Evolutionary conservation across 495 filamentous ascomycete genomes (phyloP).

Genomic region (Penicillium bialowiezense): DNA sequence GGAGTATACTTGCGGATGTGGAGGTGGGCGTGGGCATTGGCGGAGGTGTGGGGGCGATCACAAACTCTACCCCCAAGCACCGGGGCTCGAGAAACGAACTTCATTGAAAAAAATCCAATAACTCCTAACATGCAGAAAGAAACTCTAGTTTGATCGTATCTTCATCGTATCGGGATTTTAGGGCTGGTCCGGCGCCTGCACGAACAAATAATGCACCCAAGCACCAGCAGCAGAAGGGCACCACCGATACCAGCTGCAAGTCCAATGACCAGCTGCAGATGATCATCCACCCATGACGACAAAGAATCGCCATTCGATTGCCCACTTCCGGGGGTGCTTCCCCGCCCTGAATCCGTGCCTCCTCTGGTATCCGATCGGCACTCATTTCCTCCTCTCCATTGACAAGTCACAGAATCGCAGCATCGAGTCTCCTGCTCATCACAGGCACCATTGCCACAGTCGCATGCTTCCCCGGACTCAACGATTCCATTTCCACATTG

Average conservation of each 20-base stretch:
- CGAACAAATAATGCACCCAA: conserved; percentile 51
- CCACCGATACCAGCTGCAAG: conserved; percentile 60
- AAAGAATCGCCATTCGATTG: neutral
- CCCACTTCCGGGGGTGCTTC: neutral
- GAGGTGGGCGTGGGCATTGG: conserved; percentile 17
- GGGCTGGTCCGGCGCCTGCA: conserved; percentile 21
- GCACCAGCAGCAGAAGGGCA: conserved; percentile 54
- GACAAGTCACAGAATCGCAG: conserved; percentile 83
- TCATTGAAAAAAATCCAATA: too few species aligned
- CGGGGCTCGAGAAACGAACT: too few species aligned
- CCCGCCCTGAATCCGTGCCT: neutral
- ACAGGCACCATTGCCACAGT: conserved; percentile 75
- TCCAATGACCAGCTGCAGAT: conserved; percentile 66
- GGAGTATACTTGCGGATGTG: conserved; percentile 7
- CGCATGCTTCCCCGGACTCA: conserved; percentile 87
- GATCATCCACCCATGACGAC: conserved; percentile 56
- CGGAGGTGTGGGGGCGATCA: conserved; percentile 20
- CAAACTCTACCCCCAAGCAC: neutral
- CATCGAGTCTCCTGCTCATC: conserved; percentile 56
- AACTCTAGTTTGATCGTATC: too few species aligned
- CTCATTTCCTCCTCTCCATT: conserved; percentile 64
- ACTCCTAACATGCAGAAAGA: too few species aligned
- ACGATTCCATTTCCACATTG: conserved; percentile 93
- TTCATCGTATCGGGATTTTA: neutral
- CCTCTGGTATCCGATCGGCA: conserved; percentile 55